These are phyloP conservation scores for Kluyveromyces starmeri DNA, from an alignment of 805 yeast genomes.

Conservation along the genomic window DNA sequence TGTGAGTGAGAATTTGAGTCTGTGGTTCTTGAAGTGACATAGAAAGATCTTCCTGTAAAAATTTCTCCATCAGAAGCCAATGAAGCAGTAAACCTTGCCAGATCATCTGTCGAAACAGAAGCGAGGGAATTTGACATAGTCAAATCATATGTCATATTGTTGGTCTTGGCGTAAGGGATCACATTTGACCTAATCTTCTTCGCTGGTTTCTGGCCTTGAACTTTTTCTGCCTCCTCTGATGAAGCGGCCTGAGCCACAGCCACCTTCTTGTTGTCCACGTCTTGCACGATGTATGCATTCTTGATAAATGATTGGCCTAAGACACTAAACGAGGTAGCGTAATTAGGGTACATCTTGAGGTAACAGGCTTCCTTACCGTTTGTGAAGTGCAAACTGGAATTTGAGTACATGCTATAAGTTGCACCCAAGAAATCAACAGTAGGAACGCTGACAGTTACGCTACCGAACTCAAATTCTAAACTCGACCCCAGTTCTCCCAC, in stretches of 20 bases:
- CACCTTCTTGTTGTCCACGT: slow-evolving; percentile 44
- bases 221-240: not conserved
- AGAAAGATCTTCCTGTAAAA: slow-evolving; percentile 24
- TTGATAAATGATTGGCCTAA: slow-evolving; percentile 53
- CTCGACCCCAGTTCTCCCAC: slow-evolving; percentile 41
- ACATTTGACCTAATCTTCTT: slow-evolving; percentile 33
- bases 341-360: slow-evolving; percentile 42
- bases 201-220: not conserved
- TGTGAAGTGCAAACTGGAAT: slow-evolving; percentile 37
- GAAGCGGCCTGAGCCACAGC: slow-evolving; percentile 47
- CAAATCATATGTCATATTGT: slow-evolving; percentile 19
- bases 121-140: slow-evolving; percentile 10
- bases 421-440: slow-evolving; percentile 37
- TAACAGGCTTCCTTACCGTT: slow-evolving; percentile 51
- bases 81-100: slow-evolving; percentile 25
- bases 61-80: slow-evolving; percentile 27
- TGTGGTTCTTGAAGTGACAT: slow-evolving; percentile 20
- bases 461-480: slow-evolving; percentile 45
- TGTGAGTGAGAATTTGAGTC: slow-evolving; percentile 4
- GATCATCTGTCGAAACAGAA: slow-evolving; percentile 11
- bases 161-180: slow-evolving; percentile 43
- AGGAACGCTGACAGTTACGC: slow-evolving; percentile 41
- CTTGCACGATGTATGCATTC: slow-evolving; percentile 51
- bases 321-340: slow-evolving; percentile 39
- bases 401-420: slow-evolving; percentile 27